Conservation (phyloP, 2,329 filamentous ascomycete genomes). For the Ceratocystis ficicola region DNA sequence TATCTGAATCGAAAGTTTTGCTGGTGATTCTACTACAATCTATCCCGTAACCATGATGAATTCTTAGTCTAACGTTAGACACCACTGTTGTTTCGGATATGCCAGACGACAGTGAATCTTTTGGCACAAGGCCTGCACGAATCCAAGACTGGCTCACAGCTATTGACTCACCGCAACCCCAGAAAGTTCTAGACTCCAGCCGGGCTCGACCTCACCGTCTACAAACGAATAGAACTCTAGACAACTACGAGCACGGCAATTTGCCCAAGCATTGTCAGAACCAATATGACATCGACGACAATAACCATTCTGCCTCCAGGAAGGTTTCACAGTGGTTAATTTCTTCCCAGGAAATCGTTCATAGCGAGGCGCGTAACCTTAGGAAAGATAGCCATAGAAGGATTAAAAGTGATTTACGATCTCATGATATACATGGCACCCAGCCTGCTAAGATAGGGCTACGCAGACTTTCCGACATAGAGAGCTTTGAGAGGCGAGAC, state of each 20-base stretch:
- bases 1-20: not conserved
- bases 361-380: not conserved
- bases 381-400: not conserved
- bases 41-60: no score
- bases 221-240: not conserved
- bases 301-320: not conserved
- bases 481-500: constrained; percentile 37
- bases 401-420: not conserved
- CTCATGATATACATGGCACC: not conserved
- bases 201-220: not conserved
- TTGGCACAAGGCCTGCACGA: constrained; percentile 19
- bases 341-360: not conserved
- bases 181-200: constrained; percentile 19
- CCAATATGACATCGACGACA: not conserved
- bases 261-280: not conserved
- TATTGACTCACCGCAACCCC: not conserved
- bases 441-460: constrained; percentile 1
- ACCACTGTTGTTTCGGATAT: not conserved
- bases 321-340: not conserved
- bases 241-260: not conserved
- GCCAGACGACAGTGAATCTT: constrained; percentile 6
- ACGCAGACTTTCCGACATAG: constrained; percentile 22
- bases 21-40: not conserved
- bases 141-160: constrained; percentile 14
- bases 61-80: not conserved